A percentile compares a stretch with the other conserved stretches of the same genome.
Evolutionary conservation across 2,329 filamentous ascomycete genomes (phyloP).

Genomic region (Trichoderma cornu-damae): DNA sequence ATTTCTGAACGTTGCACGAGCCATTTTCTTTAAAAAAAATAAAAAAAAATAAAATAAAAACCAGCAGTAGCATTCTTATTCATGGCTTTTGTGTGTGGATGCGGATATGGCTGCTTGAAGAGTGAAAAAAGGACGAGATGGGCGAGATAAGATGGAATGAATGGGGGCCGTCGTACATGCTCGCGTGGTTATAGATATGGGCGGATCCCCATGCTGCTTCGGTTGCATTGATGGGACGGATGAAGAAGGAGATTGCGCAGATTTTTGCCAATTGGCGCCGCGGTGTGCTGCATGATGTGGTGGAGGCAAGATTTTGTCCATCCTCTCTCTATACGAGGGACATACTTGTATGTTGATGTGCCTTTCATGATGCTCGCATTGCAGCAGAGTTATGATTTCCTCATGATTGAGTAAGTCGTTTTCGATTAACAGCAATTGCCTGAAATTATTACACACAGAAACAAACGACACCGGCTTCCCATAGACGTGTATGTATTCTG

Average conservation of each 20-base stretch:
- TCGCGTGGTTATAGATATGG: not conserved
- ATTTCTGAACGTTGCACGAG: too few species aligned
- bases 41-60: too few species aligned
- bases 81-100: not conserved
- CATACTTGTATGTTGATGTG: not conserved
- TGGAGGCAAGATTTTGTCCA: not conserved
- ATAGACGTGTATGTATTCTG: not conserved
- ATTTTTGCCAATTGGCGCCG: not conserved
- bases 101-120: not conserved
- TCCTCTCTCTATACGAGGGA: not conserved
- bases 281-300: not conserved
- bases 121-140: constrained; percentile 1
- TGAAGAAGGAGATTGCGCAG: not conserved
- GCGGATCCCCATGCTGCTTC: not conserved
- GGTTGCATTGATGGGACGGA: not conserved
- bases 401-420: constrained; percentile 58
- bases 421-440: not conserved
- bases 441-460: not conserved
- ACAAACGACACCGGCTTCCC: too few species aligned
- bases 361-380: not conserved
- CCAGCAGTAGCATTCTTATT: not conserved
- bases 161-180: too few species aligned
- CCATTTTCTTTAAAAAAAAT: too few species aligned
- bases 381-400: too few species aligned
- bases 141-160: not conserved